Evolutionary conservation across 331 rosid genomes (phyloP).

Genomic region (Ulmus americana): DNA sequence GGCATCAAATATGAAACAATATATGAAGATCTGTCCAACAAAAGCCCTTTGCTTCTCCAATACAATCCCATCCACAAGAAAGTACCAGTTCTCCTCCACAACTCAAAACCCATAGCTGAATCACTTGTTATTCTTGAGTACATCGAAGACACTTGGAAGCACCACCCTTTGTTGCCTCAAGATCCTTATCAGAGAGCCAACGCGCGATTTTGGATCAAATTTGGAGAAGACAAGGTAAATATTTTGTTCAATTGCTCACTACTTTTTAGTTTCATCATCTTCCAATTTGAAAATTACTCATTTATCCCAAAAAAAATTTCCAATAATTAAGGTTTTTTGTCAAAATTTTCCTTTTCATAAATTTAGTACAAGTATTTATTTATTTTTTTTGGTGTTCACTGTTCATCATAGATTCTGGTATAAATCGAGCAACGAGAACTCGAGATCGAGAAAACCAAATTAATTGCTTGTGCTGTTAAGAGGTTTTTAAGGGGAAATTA

Average conservation of each 20-base stretch:
- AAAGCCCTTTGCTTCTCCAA: constrained; percentile 33
- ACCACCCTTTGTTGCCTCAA: constrained; percentile 23
- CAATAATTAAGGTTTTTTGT: too few species aligned
- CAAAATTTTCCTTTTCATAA: too few species aligned
- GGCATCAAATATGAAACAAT: constrained; percentile 28
- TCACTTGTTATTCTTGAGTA: constrained; percentile 39
- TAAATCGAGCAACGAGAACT: too few species aligned
- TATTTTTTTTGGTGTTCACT: too few species aligned
- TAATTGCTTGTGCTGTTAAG: too few species aligned
- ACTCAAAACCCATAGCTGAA: constrained; percentile 32
- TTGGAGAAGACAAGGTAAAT: constrained; percentile 29
- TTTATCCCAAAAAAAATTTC: too few species aligned
- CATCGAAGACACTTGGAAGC: constrained; percentile 30
- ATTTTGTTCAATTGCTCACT: not conserved
- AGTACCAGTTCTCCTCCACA: constrained; percentile 40
- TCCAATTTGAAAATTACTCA: not conserved
- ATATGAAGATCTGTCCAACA: constrained; percentile 34
- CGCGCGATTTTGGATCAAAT: constrained; percentile 37
- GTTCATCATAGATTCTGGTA: too few species aligned
- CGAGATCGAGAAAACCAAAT: too few species aligned
- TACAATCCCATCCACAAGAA: constrained; percentile 30
- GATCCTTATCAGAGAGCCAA: constrained; percentile 28
- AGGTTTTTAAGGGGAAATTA: too few species aligned
- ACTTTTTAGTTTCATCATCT: not conserved
- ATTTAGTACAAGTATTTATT: too few species aligned